Conservation (phyloP, 257 asterid species). For the Knoxia roxburghii region DNA sequence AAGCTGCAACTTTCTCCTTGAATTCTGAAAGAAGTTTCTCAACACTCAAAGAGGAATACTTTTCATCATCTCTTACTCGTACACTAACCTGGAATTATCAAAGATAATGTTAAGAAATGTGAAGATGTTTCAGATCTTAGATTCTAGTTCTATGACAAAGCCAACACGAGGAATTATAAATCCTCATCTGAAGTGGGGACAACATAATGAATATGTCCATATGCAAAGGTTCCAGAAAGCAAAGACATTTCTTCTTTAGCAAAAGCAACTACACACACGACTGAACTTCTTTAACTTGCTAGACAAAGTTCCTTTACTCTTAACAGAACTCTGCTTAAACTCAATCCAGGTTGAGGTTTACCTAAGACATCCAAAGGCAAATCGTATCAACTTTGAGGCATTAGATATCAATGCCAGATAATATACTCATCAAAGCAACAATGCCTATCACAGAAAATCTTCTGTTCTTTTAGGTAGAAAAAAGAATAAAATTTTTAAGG, state of each 20-base stretch:
- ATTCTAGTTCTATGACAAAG: not conserved
- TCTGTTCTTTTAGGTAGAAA: not conserved
- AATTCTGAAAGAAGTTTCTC: constrained; percentile 58
- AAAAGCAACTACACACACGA: not conserved
- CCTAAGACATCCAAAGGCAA: not conserved
- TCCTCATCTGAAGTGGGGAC: not conserved
- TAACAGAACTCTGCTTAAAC: not conserved
- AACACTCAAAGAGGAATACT: constrained; percentile 34
- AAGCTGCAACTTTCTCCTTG: constrained; percentile 52
- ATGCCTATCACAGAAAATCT: not conserved
- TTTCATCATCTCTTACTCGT: constrained; percentile 61
- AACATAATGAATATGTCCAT: not conserved
- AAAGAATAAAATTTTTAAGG: not conserved
- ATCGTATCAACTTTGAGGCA: not conserved
- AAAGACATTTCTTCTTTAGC: not conserved
- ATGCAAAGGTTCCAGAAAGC: not conserved
- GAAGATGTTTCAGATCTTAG: not conserved
- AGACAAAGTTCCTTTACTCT: not conserved
- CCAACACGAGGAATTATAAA: not conserved
- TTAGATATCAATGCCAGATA: not conserved
- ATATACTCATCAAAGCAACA: not conserved
- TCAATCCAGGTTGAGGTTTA: not conserved
- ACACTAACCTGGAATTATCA: constrained; percentile 51
- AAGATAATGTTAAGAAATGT: not conserved
- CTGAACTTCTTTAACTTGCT: not conserved